These are phyloP conservation scores for Nicotiana paniculata DNA, from an alignment of 257 asterid species.

Conservation along the genomic window DNA sequence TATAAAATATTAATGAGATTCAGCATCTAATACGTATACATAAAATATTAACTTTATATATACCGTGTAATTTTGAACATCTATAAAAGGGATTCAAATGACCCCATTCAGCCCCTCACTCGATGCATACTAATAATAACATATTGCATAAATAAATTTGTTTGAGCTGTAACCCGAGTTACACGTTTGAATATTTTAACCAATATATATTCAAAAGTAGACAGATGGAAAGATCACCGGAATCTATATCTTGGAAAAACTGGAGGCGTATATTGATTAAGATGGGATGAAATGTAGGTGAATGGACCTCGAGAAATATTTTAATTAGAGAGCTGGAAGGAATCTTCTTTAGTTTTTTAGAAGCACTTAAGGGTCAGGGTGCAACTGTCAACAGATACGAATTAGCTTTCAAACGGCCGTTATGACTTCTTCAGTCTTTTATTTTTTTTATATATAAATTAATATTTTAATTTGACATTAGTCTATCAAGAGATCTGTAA, in stretches of 20 bases:
- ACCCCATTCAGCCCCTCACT: too few relatives aligned
- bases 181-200: too few relatives aligned
- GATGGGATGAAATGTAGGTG: background rate
- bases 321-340: constrained; percentile 9
- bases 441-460: background rate
- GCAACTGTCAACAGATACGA: constrained; percentile 14
- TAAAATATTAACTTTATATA: too few relatives aligned
- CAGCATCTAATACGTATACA: too few relatives aligned
- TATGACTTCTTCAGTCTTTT: background rate
- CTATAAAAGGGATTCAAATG: too few relatives aligned
- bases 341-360: constrained; percentile 11
- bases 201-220: background rate
- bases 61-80: too few relatives aligned
- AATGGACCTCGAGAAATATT: background rate
- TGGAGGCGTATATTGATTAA: background rate
- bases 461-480: too few relatives aligned
- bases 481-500: too few relatives aligned
- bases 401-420: constrained; percentile 15
- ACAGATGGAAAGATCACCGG: background rate
- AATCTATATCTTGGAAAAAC: background rate
- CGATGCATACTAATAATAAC: background rate
- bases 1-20: too few relatives aligned
- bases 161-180: background rate
- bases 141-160: background rate
- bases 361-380: constrained; percentile 11